Evolutionary conservation across 75 land plant genomes (phyloP), one percentile per base, ranked within the genome.

Genomic region (Sequoia sempervirens): DNA sequence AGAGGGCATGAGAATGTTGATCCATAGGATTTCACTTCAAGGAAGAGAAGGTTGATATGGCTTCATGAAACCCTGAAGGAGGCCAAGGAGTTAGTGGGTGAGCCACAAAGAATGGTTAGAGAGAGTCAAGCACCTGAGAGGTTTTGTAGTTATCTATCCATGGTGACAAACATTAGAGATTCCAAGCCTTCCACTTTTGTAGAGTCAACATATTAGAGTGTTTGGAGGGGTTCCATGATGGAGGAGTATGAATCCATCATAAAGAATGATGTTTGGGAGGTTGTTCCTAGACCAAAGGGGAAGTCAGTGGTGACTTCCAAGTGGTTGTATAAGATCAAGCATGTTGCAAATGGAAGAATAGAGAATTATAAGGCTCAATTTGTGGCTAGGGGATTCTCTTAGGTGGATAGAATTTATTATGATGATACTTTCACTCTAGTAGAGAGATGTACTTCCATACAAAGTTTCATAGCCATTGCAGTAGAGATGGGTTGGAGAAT

Each of bases 401-500:
- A 38, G 2, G 2, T 38, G 40, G 40, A 38, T 1, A 2, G 40
- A 38, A 38, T 38, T 38, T 1, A 38, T 38, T 38, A 38, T 38
- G 40, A 38, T 38, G 40, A 38, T 1, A 38, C 2, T 66, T 83
- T 83, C 56, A 38, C 84, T 2, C 84, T 18, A 41, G 79, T 83
- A 7, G 84, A 28, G 14, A 38, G 70, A 30, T 5, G 34, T 66
- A 37, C 75, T 28, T 56, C 73, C 3, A 82, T 82, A 30, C 9
- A 76, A 15, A 1, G 12, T 2, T 2, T 82, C n/a, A 30, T 82
- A n/a, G 80, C 83, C 13, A 30, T 64, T 66, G 78, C 20, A 14
- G 73, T 76, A 32, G 73, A 68, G 30, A 69, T 37, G 75, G 79
- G 73, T 38, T 83, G 50, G 52, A n/a, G 34, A 0, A 83, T 83